Evolutionary conservation across 1,284 basidiomycete species (phyloP).

Genomic region (Cystobasidium slooffiae): DNA sequence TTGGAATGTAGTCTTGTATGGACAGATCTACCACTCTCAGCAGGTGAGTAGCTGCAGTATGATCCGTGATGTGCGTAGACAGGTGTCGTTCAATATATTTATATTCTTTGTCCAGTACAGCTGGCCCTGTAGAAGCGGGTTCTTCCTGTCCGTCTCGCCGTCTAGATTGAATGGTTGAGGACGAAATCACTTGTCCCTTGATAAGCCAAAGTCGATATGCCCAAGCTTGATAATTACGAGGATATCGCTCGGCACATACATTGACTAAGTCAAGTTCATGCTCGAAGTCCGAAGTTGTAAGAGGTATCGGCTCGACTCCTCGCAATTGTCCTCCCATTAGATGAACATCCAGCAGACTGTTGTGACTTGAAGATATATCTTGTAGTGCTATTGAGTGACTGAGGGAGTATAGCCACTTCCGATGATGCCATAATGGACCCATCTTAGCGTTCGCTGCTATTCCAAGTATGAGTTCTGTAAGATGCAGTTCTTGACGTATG

Average conservation of each 20-base stretch:
- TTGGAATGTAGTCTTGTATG: not conserved
- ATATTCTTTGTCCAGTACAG: not conserved
- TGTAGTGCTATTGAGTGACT: not conserved
- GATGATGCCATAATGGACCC: conserved; percentile 41
- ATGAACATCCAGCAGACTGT: not conserved
- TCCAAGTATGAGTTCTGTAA: conserved; percentile 26
- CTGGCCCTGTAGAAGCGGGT: not conserved
- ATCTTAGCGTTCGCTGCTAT: conserved; percentile 37
- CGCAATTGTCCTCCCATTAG: not conserved
- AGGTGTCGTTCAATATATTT: not conserved
- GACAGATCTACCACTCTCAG: conserved; percentile 13
- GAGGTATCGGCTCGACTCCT: not conserved
- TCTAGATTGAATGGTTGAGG: not conserved
- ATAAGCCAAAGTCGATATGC: conserved; percentile 36
- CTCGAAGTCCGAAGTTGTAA: not conserved
- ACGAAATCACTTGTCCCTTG: conserved; percentile 4
- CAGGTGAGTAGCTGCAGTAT: conserved; percentile 26
- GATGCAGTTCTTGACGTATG: conserved; percentile 1
- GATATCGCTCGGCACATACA: conserved; percentile 36
- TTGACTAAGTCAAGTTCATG: conserved; percentile 29
- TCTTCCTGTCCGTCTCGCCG: not conserved
- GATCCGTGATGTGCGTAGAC: conserved; percentile 17
- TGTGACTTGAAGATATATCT: not conserved
- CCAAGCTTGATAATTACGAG: conserved; percentile 42
- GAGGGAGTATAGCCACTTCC: conserved; percentile 25